Evolutionary conservation across 2,329 filamentous ascomycete genomes (phyloP), one percentile per base, ranked within the genome.

Genomic region (Dactylellina sp.): DNA sequence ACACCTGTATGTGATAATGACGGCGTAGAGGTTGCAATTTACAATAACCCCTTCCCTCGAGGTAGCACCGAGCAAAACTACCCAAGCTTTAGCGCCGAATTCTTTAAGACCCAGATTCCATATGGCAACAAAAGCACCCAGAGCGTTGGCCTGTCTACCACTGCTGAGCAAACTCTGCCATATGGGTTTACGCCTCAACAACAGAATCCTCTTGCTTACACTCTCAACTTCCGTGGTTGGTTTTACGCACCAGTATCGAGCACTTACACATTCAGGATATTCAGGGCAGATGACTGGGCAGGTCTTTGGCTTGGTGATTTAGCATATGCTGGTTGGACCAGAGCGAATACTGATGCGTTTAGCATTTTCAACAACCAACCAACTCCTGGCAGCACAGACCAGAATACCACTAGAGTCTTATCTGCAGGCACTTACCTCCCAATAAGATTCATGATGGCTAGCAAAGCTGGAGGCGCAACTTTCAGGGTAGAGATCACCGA

Each of bases 381-480:
- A n/a, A 18, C 42, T 7, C n/a, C 7, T 20, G 18, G 16, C 25
- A 5, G 6, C 25, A 25, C 52, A 24, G 52, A 40, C 9, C n/a
- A n/a, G 11, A 56, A 9, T 7, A 24, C 16, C 5, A 14, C 18
- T 5, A 9, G 20, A 12, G n/a, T 24, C 7, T 11, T 59, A 39
- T 11, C 53, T 14, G 53, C 53, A 1, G 53, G 53, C 7, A 42
- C 37, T 2, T 59, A 59, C 53, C 20, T 59, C 11, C 53, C 53
- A 11, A 28, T 59, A 20, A 25, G 53, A 59, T 28, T 59, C 24
- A 7, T 59, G 53, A 59, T 59, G 53, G 53, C 53, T 1, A 59
- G 39, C 22, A 24, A 42, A 12, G 53, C 20, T 6, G 53, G 53
- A 11, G 53, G 7, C 7, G 53, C 53, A 16, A 32, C 2, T 2